Evolutionary conservation across 2,329 filamentous ascomycete species (phyloP), one percentile per base, ranked within the genome.

Genomic region (Lasiodiplodia sp.): DNA sequence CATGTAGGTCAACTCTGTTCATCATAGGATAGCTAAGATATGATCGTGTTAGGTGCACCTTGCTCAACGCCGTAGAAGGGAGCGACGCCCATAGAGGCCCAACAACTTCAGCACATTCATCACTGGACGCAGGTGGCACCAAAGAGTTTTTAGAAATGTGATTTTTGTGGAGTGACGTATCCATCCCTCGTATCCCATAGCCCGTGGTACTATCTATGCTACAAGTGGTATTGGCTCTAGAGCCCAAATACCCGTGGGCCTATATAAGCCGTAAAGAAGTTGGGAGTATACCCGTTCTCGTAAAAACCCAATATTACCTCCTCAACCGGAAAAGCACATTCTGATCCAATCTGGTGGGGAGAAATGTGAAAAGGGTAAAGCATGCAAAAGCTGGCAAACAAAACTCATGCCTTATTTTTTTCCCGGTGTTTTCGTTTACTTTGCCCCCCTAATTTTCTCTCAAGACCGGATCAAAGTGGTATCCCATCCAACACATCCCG

Each of bases 141-240:
- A 2, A 51, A 7, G 8, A 2, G 5, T 47, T 63, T 63, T 63
- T 23, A 49, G 5, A 11, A 34, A n/a, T 21, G 25, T 49, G 28
- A 37, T 51, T 37, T 51, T 63, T 63, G 8, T 51, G n/a, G 58
- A 63, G 58, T 63, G 58, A 63, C 25, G 58, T 63, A 63, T 63
- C 44, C 31, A 51, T 51, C 58, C 58, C 8, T 63, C 58, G 28
- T 63, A 34, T 37, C 18, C 57, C 38, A 18, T 44, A 28, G 18
- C 57, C 58, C 38, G 44, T 51, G n/a, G 31, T 28, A 47, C 37
- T 60, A 37, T 63, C 58, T 63, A 63, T 63, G 58, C 58, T 63
- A 63, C 58, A 63, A 63, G 58, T 51, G 40, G 44, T 10, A 21
- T 23, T 1, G 57, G 40, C 44, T 63, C 58, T 63, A 63, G 18